Evolutionary conservation across 2,329 filamentous ascomycete genomes (phyloP).

Genomic region (Clarireedia sp.): DNA sequence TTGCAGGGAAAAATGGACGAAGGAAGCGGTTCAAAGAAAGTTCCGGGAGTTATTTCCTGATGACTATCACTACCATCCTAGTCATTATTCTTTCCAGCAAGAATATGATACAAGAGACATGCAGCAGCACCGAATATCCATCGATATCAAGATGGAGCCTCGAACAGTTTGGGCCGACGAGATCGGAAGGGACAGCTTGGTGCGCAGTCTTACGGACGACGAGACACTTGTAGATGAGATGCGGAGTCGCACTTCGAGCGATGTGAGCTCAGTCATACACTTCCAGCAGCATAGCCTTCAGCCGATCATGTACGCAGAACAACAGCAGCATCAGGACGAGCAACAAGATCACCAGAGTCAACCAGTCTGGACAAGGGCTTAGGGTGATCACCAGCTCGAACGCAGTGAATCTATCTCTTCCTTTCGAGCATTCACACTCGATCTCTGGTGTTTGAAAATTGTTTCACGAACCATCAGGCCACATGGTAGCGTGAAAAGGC

Average conservation of each 20-base stretch:
- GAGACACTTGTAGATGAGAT: conserved; percentile 14
- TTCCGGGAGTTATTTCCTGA: conserved; percentile 27
- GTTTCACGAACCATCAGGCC: not conserved
- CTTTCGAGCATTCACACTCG: not conserved
- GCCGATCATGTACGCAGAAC: conserved; percentile 13
- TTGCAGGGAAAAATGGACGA: conserved; percentile 28
- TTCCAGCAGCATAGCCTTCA: conserved; percentile 14
- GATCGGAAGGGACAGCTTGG: not conserved
- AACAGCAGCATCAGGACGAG: conserved; percentile 7
- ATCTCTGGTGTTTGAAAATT: not conserved
- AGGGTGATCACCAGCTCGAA: not conserved
- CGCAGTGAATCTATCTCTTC: not conserved
- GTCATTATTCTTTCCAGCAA: not conserved
- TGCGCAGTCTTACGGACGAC: conserved; percentile 1
- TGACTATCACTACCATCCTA: not conserved
- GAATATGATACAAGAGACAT: too few relatives aligned
- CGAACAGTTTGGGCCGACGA: conserved; percentile 2
- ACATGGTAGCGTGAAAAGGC: not conserved
- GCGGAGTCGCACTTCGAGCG: conserved; percentile 14
- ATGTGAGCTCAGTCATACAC: conserved; percentile 12
- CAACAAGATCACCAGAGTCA: conserved; percentile 3
- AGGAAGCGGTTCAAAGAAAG: conserved; percentile 29
- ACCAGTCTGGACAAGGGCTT: conserved; percentile 1
- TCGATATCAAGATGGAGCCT: not conserved
- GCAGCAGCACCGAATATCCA: not conserved